Evolutionary conservation across 345 rosid species (phyloP), one percentile per base, ranked within the genome.

Genomic region (Noccaea caerulescens): DNA sequence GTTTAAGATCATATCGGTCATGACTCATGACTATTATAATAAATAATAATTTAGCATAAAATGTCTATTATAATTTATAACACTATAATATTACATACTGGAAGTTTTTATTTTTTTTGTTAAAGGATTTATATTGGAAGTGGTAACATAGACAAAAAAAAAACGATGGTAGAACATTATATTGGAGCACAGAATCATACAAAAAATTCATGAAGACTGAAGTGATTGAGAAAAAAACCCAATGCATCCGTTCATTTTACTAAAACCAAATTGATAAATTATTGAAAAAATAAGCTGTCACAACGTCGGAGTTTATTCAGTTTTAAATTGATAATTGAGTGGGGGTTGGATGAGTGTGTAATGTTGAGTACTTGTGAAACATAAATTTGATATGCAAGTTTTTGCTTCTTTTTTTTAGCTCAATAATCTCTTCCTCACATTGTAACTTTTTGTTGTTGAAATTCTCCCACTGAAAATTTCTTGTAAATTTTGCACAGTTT

Each of bases 291-390:
- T 27, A 66, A 59, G 68, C 33, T 74, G 56, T 52, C 33, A 52
- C 63, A 67, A 67, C 68, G 50, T 58, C 6, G 72, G 62, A 56
- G 51, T 39, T 65, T 66, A 58, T 39, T 46, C 7, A 53, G 13
- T 10, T 20, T 63, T 30, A 16, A 18, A 37, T 60, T 3, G 36
- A 54, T 8, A 37, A 6, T 4, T 10, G 53, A 37, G 71, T 62
- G 69, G 79, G 58, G 68, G 74, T 46, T 46, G 59, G 69, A 56
- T 75, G 79, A 62, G 41, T 69, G 70, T 62, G 46, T 38, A 45
- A 63, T 69, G 79, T 63, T 76, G 65, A 76, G 70, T 76, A 68
- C 74, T 68, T 54, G 61, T 61, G 74, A 54, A 75, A 66, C 77
- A 68, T 68, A 51, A 70, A 75, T 75, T 75, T 75, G 74, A 75